Evolutionary conservation across 441 rosid species (phyloP).

Genomic region (Raphanus hybrid): DNA sequence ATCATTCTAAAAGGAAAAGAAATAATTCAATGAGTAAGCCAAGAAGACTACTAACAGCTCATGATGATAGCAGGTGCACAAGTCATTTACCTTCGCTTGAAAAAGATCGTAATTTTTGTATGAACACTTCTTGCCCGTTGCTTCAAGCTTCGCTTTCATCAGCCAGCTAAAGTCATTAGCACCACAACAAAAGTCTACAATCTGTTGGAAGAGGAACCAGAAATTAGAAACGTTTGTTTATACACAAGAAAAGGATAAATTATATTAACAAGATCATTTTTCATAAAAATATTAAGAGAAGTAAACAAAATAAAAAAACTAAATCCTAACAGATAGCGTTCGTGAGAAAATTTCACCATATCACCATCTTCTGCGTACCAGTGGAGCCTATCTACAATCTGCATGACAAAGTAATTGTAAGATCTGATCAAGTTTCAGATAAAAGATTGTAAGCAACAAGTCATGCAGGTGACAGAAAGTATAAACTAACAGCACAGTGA

Average conservation of each 20-base stretch:
- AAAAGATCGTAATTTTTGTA: conserved; percentile 80
- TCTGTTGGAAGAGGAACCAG: conserved; percentile 54
- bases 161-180: conserved; percentile 90
- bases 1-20: conserved; percentile 53
- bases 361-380: conserved; percentile 87
- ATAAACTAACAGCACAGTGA: conserved; percentile 15
- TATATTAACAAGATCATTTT: not conserved
- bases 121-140: conserved; percentile 79
- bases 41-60: conserved; percentile 15
- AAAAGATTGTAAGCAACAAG: conserved; percentile 4
- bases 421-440: conserved; percentile 27
- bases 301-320: conserved; percentile 19
- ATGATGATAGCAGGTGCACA: conserved; percentile 15
- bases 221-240: conserved; percentile 32
- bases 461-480: conserved; percentile 28
- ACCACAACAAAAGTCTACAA: conserved; percentile 97
- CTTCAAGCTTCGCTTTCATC: conserved; percentile 84
- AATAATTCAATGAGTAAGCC: conserved; percentile 16
- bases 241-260: conserved; percentile 11
- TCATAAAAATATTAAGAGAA: not conserved
- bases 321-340: conserved; percentile 18
- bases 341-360: conserved; percentile 57
- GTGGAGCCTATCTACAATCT: conserved; percentile 86
- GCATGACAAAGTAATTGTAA: conserved; percentile 44
- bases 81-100: conserved; percentile 71